phyloP scores from a whole-genome alignment of 2,329 filamentous ascomycete genomes.

The Fonsecaea multimorphosa region DNA sequence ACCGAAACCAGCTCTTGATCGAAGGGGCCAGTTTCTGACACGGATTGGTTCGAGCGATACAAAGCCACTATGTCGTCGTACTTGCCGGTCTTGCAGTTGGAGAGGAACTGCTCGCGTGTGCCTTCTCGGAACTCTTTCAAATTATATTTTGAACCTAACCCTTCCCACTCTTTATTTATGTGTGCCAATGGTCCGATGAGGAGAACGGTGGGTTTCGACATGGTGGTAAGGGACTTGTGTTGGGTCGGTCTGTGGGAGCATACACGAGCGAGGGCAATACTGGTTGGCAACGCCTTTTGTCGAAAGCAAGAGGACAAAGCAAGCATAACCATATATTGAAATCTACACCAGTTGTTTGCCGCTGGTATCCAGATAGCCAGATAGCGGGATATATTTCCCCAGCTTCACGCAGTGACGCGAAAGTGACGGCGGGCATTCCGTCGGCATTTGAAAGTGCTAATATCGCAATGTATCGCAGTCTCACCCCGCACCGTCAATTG shows the following conservation, averaged over 20 bases:
- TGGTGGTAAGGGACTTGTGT: slow-evolving; percentile 21
- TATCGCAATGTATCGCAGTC: slow-evolving; percentile 5
- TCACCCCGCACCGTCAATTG: slow-evolving; percentile 20
- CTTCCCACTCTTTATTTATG: slow-evolving; percentile 52
- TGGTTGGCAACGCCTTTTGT: background rate
- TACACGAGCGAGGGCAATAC: background rate
- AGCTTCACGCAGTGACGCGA: background rate
- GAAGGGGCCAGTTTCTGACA: slow-evolving; percentile 57
- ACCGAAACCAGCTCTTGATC: slow-evolving; percentile 54
- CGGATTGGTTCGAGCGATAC: slow-evolving; percentile 65
- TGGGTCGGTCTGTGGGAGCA: background rate
- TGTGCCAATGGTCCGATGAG: slow-evolving; percentile 54
- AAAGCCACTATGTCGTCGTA: slow-evolving; percentile 63
- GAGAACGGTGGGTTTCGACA: slow-evolving; percentile 46
- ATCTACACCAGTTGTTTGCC: background rate
- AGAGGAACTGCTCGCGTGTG: slow-evolving; percentile 61
- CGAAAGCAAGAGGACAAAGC: slow-evolving; percentile 3
- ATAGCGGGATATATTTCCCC: slow-evolving; percentile 8
- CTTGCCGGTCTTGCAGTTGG: slow-evolving; percentile 60
- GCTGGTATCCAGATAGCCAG: background rate
- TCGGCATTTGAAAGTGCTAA: slow-evolving; percentile 27
- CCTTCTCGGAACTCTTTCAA: slow-evolving; percentile 62
- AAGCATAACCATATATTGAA: slow-evolving; percentile 9
- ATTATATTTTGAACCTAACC: slow-evolving; percentile 47
- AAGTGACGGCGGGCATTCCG: slow-evolving; percentile 4